Percentiles rank a stretch among this genome's conserved stretches.
phyloP scores from a whole-genome alignment of 805 yeast species.

The Yamadazyma takamatsuzukensis region DNA sequence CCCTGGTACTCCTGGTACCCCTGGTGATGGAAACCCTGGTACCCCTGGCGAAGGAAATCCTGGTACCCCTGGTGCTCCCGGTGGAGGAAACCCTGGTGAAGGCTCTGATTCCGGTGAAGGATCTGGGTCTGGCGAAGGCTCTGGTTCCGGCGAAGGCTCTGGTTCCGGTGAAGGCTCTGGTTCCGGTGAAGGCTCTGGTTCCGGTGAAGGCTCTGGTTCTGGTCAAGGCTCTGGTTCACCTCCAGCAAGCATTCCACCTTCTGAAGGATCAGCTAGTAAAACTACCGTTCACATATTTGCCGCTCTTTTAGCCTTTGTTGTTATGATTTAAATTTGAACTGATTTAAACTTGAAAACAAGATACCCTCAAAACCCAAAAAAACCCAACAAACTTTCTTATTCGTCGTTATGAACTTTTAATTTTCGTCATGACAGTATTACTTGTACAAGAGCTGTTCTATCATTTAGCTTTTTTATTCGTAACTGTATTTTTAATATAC shows the following conservation, averaged over 20 bases:
- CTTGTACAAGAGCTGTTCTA: too few species aligned
- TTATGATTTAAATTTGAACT: too few species aligned
- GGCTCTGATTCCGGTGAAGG: too few species aligned
- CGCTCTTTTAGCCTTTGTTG: not conserved
- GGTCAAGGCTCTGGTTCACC: slow-evolving; percentile 1
- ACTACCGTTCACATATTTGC: too few species aligned
- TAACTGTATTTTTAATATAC: too few species aligned
- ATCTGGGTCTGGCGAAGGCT: not conserved
- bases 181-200: not conserved
- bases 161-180: not conserved
- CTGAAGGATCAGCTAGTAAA: slow-evolving; percentile 4
- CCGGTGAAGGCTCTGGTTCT: not conserved
- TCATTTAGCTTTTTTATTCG: too few species aligned
- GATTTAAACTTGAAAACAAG: too few species aligned
- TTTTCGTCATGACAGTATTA: too few species aligned
- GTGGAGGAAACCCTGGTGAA: too few species aligned
- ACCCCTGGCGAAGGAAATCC: slow-evolving; percentile 2
- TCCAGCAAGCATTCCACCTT: slow-evolving; percentile 4
- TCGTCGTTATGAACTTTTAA: too few species aligned
- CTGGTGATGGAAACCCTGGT: slow-evolving; percentile 1
- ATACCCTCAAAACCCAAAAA: too few species aligned
- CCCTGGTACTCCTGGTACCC: slow-evolving; percentile 3
- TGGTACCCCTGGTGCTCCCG: slow-evolving; percentile 1
- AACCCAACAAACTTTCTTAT: too few species aligned
- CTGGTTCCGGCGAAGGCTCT: not conserved